A percentile compares a stretch with the other conserved stretches of the same genome.
Conservation (phyloP, 2,329 filamentous ascomycete species). For the Torrubiellomyces zombiae region DNA sequence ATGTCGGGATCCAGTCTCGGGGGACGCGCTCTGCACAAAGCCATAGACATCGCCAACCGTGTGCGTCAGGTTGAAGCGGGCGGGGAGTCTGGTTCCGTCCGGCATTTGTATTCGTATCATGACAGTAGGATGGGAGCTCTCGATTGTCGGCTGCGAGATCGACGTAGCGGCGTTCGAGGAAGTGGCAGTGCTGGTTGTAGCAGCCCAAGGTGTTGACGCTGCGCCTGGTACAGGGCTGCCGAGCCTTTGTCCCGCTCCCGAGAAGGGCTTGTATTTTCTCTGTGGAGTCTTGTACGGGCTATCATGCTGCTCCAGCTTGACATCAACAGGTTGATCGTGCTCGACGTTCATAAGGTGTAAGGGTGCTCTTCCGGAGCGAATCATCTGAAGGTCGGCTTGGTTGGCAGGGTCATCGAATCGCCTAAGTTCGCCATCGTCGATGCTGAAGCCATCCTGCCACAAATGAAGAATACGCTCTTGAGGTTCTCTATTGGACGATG, state of each 20-base stretch:
- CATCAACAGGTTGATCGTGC: constrained; percentile 59
- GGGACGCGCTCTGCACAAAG: constrained; percentile 51
- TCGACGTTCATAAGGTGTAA: constrained; percentile 63
- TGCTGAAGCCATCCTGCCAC: constrained; percentile 73
- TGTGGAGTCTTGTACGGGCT: constrained; percentile 53
- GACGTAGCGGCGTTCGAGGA: constrained; percentile 19
- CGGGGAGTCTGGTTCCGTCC: constrained; percentile 60
- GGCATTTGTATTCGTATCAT: constrained; percentile 63
- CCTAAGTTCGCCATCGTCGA: constrained; percentile 64
- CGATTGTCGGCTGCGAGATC: constrained; percentile 24
- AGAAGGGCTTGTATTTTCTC: constrained; percentile 61
- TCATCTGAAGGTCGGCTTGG: constrained; percentile 54
- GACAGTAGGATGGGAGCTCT: constrained; percentile 50
- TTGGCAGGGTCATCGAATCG: constrained; percentile 68
- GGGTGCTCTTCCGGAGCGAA: constrained; percentile 59
- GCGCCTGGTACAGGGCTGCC: constrained; percentile 61
- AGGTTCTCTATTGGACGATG: constrained; percentile 20
- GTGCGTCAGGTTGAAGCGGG: constrained; percentile 65
- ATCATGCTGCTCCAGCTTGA: constrained; percentile 63
- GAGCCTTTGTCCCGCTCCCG: constrained; percentile 54
- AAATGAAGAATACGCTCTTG: constrained; percentile 59
- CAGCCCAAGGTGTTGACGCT: constrained; percentile 9
- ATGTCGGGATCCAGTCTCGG: constrained; percentile 35
- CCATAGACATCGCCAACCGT: constrained; percentile 64
- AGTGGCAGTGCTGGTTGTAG: constrained; percentile 13